Base-by-base conservation (phyloP, 83 land plant species). In the Thuja plicata region DNA sequence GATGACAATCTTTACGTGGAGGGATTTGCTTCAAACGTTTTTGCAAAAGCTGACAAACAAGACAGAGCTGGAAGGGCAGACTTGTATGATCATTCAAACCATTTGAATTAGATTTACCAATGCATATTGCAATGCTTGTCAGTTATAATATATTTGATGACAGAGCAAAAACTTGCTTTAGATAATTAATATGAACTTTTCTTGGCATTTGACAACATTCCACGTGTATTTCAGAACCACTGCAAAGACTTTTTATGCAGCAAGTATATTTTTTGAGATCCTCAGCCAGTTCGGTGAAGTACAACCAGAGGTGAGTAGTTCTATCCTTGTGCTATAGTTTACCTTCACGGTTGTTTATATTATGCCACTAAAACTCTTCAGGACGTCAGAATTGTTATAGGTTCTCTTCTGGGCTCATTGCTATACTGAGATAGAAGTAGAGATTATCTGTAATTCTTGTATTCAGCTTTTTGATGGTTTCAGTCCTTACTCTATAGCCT, bases 41-140 rank as follows among this genome's bases (percentile, higher is more conserved):
- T 98, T 92, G 91, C 96, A 46, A 98, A 96, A 89, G 99, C 99
- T 87, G 99, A 98, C 88, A 98, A 98, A 91, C 97, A 97, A 91
- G 99, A 98, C 88, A 92, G 99, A 78, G 97, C 99, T 88, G 98
- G 99, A 17, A 93, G 96, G 85, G 99, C 99, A 52, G 99, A 98
- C 90, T 88, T 97, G 99, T 98, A 94, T 88, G 94, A 5, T 40
- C 73, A 84, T 24, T 88, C 17, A 19, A 54, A 50, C 54, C 54
- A 11, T 50, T 11, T 10, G 54, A 50, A 35, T 71, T 5, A 8
- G 55, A 83, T 11, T 83, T 83, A 83, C 34, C 45, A 46, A 48
- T 81, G 8, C 13, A 10, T 83, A 83, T 30, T 46, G 85, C 35
- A 45, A 48, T 83, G 30, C 30, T 48, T n/a, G 30, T 40, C 8